Evolutionary conservation across 2,329 filamentous ascomycete genomes (phyloP), one percentile per base, ranked within the genome.

Genomic region (Emydomyces testavorans): DNA sequence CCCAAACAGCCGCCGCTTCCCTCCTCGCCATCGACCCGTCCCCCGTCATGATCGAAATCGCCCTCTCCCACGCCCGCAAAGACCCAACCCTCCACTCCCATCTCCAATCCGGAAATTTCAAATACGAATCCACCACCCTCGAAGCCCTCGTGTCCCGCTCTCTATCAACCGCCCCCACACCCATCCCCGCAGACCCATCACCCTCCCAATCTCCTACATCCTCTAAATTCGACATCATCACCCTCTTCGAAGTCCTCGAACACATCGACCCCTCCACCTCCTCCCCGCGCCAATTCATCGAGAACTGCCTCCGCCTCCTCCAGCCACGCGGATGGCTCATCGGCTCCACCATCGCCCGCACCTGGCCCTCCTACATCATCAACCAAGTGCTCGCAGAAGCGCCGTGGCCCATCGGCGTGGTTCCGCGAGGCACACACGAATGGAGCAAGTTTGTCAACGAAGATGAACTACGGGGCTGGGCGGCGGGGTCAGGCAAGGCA

Each of bases 391-490:
- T 94, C 53, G 92, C 92, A 0, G 92, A 98, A 69, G 85, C 68
- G 62, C 95, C 50, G 58, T 94, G 62, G 66, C 61, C 69, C 2
- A 62, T 71, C 31, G 74, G 85, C 4, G 86, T 96, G 52, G 92
- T 98, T 49, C 92, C 92, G 7, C 78, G 77, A 54, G 92, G 92
- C 1, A 98, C 92, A 39, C 92, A 98, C 68, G 88, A 95, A 64
- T 98, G 92, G 92, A 74, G 75, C 53, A 94, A 96, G 70, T 98
- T 96, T 68, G 82, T 98, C 56, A 92, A 95, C 61, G 64, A 94
- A 61, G 62, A 66, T 55, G 61, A 54, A 13, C 55, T 67, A 36
- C 52, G 62, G 31, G 62, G 60, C 18, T 71, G 68, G 67, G 61
- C 63, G 67, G 61, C 63, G 31, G 60, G 63, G 50, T 60, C 49